Conservation (phyloP, 2,329 filamentous ascomycete species). For the Fusarium longipes region DNA sequence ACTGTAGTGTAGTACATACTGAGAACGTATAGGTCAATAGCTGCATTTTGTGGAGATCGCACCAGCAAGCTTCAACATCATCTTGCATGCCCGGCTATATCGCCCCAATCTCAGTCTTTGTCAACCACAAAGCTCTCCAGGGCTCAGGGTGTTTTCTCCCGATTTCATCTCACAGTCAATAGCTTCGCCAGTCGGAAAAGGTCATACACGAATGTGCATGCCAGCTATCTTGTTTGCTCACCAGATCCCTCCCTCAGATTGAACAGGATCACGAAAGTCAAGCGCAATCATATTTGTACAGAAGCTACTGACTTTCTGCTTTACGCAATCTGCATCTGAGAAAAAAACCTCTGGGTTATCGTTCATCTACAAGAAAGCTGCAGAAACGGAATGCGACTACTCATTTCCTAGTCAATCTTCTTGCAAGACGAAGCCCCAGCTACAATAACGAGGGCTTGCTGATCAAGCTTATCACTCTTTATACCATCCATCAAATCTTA, state of each 20-base stretch:
- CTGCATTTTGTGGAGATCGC: conserved; percentile 37
- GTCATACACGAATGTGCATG: conserved; percentile 16
- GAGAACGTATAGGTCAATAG: conserved; percentile 31
- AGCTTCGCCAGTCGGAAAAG: background rate
- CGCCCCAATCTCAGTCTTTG: conserved; percentile 13
- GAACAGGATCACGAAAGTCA: conserved; percentile 14
- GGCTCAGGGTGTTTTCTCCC: background rate
- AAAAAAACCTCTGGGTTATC: background rate
- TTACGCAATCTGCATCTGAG: background rate
- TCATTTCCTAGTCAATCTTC: conserved; percentile 12
- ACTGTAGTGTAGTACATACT: conserved; percentile 14
- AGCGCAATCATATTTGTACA: conserved; percentile 4
- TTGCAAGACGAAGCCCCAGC: conserved; percentile 6
- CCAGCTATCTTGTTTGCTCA: conserved; percentile 5
- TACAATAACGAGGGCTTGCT: background rate
- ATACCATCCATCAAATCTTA: background rate
- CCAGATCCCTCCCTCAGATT: conserved; percentile 27
- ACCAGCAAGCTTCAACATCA: conserved; percentile 26
- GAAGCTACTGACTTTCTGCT: background rate
- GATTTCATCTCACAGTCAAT: background rate
- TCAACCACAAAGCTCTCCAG: background rate
- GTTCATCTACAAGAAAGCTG: background rate
- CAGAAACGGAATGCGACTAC: conserved; percentile 14
- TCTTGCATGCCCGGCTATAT: conserved; percentile 18
- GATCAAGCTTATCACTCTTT: background rate